Evolutionary conservation across 2,329 filamentous ascomycete species (phyloP).

Genomic region (Cladorrhinum sp.): DNA sequence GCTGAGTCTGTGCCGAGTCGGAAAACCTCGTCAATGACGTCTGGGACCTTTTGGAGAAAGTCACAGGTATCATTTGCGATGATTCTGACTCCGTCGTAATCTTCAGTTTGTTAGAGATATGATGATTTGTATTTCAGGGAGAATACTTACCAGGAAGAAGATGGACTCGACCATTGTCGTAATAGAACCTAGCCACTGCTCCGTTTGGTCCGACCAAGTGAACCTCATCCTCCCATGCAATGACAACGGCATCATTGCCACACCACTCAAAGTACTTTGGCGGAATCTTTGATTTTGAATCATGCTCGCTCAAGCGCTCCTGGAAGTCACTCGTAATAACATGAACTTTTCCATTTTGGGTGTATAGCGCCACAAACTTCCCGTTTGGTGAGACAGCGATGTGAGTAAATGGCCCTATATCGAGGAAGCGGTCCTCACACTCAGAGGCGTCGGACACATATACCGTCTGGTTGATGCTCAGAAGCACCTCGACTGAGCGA

Average conservation of each 20-base stretch:
- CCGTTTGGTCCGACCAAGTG: constrained; percentile 87
- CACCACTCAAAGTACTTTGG: constrained; percentile 94
- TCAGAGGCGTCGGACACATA: constrained; percentile 85
- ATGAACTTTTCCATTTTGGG: constrained; percentile 78
- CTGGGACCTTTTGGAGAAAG: constrained; percentile 90
- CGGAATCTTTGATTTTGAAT: constrained; percentile 78
- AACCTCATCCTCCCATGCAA: constrained; percentile 97
- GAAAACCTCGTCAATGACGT: constrained; percentile 84
- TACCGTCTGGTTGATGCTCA: constrained; percentile 81
- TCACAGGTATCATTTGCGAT: constrained; percentile 95
- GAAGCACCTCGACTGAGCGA: constrained; percentile 84
- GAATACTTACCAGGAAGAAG: constrained; percentile 68
- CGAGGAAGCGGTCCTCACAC: constrained; percentile 84
- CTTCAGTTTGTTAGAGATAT: constrained; percentile 33
- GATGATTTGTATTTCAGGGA: background rate
- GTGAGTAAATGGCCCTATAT: constrained; percentile 89
- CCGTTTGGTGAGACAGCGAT: constrained; percentile 90
- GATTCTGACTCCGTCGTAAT: constrained; percentile 80
- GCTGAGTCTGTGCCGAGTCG: constrained; percentile 82
- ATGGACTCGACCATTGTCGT: constrained; percentile 80
- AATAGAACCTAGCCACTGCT: constrained; percentile 74
- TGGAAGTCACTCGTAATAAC: constrained; percentile 96
- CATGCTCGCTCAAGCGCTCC: constrained; percentile 84
- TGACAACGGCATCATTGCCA: constrained; percentile 85
- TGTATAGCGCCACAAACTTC: constrained; percentile 83